These are phyloP conservation scores for Coemansia sp. DNA, from an alignment of 192 early-diverging fungal genomes.

Conservation along the genomic window DNA sequence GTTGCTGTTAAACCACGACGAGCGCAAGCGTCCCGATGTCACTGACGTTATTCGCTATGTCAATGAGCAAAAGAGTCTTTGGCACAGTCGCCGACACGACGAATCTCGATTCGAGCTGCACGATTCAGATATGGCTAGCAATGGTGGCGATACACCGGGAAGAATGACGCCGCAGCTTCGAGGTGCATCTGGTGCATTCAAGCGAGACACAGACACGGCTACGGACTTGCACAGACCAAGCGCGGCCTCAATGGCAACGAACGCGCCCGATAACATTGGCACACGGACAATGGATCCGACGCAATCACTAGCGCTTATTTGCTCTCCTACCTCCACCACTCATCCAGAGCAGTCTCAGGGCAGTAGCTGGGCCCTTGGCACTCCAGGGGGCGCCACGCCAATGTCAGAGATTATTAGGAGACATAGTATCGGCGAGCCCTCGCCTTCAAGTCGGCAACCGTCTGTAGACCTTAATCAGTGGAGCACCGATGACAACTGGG, in stretches of 20 bases:
- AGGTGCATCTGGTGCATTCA: neutral
- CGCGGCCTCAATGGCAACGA: neutral
- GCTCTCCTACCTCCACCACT: constrained; percentile 4
- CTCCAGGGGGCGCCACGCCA: neutral
- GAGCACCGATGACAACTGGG: constrained; percentile 5
- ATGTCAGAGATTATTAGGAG: constrained; percentile 12
- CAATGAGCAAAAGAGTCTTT: constrained; percentile 28
- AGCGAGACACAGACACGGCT: neutral
- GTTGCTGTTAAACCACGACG: constrained; percentile 36
- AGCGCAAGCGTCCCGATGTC: constrained; percentile 42
- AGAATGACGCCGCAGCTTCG: constrained; percentile 7
- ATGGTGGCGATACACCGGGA: constrained; percentile 21
- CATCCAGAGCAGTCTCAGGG: neutral
- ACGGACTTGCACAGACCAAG: neutral
- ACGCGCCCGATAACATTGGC: neutral
- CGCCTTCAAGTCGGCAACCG: neutral
- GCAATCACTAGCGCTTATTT: constrained; percentile 12
- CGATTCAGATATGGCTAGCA: constrained; percentile 36
- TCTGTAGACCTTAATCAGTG: constrained; percentile 1
- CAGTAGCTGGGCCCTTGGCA: neutral
- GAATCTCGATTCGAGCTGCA: constrained; percentile 40
- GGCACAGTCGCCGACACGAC: constrained; percentile 31
- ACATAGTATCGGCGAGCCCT: constrained; percentile 20
- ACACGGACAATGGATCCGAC: neutral
- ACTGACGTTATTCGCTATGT: constrained; percentile 28